Evolutionary conservation across 148 eudicot species (phyloP), one percentile per base, ranked within the genome.

Genomic region (Diospyros kaki): DNA sequence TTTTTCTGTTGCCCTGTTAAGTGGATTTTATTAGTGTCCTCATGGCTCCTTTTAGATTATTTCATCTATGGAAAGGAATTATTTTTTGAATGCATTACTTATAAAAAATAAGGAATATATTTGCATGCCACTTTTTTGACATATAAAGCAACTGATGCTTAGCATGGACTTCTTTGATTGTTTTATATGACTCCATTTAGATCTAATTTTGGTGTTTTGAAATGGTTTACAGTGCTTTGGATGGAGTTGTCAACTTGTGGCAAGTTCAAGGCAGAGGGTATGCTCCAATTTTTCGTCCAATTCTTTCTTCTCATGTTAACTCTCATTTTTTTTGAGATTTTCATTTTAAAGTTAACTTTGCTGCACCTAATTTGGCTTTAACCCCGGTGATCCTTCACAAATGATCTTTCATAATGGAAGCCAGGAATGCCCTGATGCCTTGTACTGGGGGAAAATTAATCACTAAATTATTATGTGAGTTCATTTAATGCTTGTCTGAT

Each of bases 171-270:
- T 42, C 28, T 59, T 48, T 56, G 18, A 41, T 73, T 74, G 48
- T 65, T 65, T 64, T 39, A 18, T 67, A 11, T 17, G 43, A 10
- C 46, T 46, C 60, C 55, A 63, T 46, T 9, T 4, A 51, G 46
- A 44, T 13, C 46, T 78, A 64, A 74, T 55, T 60, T 45, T 43
- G 17, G 55, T 80, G 71, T 69, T 5, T 63, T 38, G 72, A 42
- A 60, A 43, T 83, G 80, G 50, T 71, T 74, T 78, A 74, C 96
- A 94, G 98, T 84, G 92, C 97, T 58, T 81, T 94, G 82, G 98
- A 94, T 89, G 98, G 98, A 79, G 80, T 88, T 54, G 82, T 94
- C 76, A 88, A 92, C 84, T 81, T 94, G 76, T 94, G 98, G 98
- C 89, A 94, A 84, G 59, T 92, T 64, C 95, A 94, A 74, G 89